Percentiles rank a stretch among this genome's conserved stretches.
Evolutionary conservation across 2,329 filamentous ascomycete species (phyloP).

Genomic region (Stagonosporopsis rhizophila): DNA sequence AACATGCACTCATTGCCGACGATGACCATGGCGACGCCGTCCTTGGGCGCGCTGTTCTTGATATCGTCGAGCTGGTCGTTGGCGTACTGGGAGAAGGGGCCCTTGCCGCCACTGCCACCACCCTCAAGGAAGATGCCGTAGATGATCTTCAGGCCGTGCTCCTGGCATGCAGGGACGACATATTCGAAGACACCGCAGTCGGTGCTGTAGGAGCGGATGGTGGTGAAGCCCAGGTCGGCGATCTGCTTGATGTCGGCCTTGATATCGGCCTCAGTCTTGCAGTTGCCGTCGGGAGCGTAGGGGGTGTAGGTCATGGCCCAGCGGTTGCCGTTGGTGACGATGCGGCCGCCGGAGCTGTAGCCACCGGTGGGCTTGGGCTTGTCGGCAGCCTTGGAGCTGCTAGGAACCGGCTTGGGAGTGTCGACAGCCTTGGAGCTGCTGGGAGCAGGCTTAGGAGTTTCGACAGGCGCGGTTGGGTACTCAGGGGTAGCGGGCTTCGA

Average conservation of each 20-base stretch:
- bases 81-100: slow-evolving; percentile 60
- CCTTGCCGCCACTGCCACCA: slow-evolving; percentile 56
- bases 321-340: slow-evolving; percentile 53
- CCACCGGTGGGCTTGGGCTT: slow-evolving; percentile 42
- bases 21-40: slow-evolving; percentile 79
- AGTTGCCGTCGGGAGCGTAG: slow-evolving; percentile 52
- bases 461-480: slow-evolving; percentile 13
- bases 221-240: slow-evolving; percentile 62
- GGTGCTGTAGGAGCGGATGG: slow-evolving; percentile 84
- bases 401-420: slow-evolving; percentile 30
- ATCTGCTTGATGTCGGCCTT: slow-evolving; percentile 53
- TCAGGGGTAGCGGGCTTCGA: slow-evolving; percentile 15
- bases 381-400: slow-evolving; percentile 27
- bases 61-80: slow-evolving; percentile 77
- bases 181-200: slow-evolving; percentile 84
- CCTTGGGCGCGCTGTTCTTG: slow-evolving; percentile 71
- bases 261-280: slow-evolving; percentile 53
- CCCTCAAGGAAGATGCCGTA: slow-evolving; percentile 84
- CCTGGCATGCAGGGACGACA: slow-evolving; percentile 72
- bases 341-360: slow-evolving; percentile 36
- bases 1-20: slow-evolving; percentile 92
- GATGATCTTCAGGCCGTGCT: slow-evolving; percentile 78
- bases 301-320: slow-evolving; percentile 60
- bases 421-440: slow-evolving; percentile 23
- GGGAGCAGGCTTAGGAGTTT: slow-evolving; percentile 28